Evolutionary conservation across 495 filamentous ascomycete genomes (phyloP), one percentile per base, ranked within the genome.

Genomic region (Cairneyella variabilis): DNA sequence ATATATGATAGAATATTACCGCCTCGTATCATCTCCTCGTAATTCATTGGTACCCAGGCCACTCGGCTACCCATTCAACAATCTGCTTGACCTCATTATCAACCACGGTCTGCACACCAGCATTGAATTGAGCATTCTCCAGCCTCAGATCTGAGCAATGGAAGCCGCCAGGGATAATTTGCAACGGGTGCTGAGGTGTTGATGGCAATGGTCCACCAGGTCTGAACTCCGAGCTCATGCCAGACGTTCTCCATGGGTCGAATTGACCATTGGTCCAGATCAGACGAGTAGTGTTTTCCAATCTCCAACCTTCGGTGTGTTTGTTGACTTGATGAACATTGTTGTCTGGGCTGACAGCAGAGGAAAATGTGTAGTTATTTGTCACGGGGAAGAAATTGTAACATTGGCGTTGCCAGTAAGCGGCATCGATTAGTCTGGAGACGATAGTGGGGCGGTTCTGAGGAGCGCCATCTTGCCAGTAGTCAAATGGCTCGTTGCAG

Each of bases 401-500:
- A 64, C 83, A 88, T 63, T 84, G 80, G 2, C 74, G 64, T 48
- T 75, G 73, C 73, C 74, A 84, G 72, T 86, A 86, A 14, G 67
- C 66, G 2, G 69, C 68, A 42, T 65, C 74, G 38, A 84, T 74
- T 8, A 79, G 70, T 17, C 81, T 75, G 16, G 83, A 85, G 40
- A 85, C 78, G 27, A 86, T 66, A 46, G 55, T 70, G 8, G 64
- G 51, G 1, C 52, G 57, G 46, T 57, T 58, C 7, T 56, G 25
- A 1, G 82, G 82, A 4, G 82, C 76, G 30, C 76, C 79, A 54
- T 76, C 72, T 56, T 82, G 78, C 75, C 77, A 85, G 58, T 76
- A 82, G 53, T 68, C 76, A 42, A 83, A 73, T 0, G 84, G 82
- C 66, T 86, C 80, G 61, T 86, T 86, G 71, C 53, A 86, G 71